Percentiles rank a stretch among this genome's conserved stretches.
phyloP scores from a whole-genome alignment of 2,329 filamentous ascomycete genomes.

The Epichloe festucae region DNA sequence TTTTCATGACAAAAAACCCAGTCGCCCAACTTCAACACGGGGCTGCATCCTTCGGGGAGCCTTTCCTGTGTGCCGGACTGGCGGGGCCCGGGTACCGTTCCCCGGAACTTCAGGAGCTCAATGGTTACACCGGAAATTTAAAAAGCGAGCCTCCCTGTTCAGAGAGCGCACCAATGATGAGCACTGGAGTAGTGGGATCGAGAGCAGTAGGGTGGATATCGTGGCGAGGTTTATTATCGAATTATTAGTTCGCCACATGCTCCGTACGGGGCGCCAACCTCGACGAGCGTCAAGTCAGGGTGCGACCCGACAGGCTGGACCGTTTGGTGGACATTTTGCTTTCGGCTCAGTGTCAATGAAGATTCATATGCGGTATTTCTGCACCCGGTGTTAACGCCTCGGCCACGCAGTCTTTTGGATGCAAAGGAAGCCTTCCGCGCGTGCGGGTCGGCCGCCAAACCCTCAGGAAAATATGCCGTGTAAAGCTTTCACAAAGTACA shows the following conservation, averaged over 20 bases:
- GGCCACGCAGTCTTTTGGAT: background rate
- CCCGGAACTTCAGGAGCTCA: constrained; percentile 5
- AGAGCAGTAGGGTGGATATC: background rate
- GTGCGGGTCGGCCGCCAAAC: background rate
- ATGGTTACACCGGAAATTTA: background rate
- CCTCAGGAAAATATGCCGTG: background rate
- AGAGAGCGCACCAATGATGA: background rate
- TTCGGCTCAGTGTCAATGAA: too few relatives aligned
- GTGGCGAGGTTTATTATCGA: background rate
- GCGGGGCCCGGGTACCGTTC: constrained; percentile 10
- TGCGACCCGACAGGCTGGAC: constrained; percentile 7
- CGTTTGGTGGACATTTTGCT: too few relatives aligned
- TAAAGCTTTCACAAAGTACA: background rate
- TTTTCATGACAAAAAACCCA: background rate
- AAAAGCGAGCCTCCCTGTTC: background rate
- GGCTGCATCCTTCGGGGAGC: constrained; percentile 1
- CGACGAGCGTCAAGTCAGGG: background rate
- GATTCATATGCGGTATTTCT: background rate
- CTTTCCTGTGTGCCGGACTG: constrained; percentile 6
- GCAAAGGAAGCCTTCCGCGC: background rate
- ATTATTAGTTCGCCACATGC: background rate
- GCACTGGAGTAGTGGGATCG: background rate
- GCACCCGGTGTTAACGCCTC: background rate
- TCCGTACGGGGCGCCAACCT: background rate
- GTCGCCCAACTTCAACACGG: background rate